Evolutionary conservation across 352 stramenopile genomes (phyloP).

Genomic region (Phytophthora rubi): DNA sequence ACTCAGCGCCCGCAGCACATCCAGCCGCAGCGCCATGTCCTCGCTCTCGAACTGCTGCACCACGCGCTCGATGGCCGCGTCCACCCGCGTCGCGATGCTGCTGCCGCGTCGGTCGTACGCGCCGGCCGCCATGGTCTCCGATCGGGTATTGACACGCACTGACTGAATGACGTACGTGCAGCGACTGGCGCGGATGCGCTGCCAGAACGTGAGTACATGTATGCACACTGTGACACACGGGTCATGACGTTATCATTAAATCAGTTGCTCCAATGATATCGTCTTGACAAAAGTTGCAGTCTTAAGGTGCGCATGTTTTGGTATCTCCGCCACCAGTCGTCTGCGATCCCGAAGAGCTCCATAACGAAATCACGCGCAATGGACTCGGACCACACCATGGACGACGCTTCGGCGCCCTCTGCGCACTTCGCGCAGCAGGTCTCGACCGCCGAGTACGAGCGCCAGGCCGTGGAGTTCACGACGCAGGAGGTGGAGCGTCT

Average conservation of each 20-base stretch:
- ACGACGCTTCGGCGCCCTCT: conserved; percentile 19
- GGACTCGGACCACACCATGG: conserved; percentile 36
- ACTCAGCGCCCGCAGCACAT: conserved; percentile 68
- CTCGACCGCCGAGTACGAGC: conserved; percentile 62
- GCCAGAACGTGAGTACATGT: conserved; percentile 3
- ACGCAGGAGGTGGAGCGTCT: conserved; percentile 65
- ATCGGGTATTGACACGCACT: not conserved
- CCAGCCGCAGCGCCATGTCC: conserved; percentile 68
- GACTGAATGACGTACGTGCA: conserved; percentile 31
- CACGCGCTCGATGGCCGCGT: conserved; percentile 75
- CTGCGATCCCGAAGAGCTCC: not conserved
- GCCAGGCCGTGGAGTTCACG: conserved; percentile 74
- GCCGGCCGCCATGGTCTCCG: conserved; percentile 34
- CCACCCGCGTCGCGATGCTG: conserved; percentile 63
- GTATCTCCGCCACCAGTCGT: conserved; percentile 23
- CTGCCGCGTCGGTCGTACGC: conserved; percentile 60
- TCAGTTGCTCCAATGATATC: too few relatives aligned
- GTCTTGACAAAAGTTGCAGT: not conserved
- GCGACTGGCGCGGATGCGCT: conserved; percentile 18
- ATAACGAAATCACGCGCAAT: conserved; percentile 22
- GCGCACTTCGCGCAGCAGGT: conserved; percentile 46
- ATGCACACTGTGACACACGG: too few relatives aligned
- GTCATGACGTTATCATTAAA: too few relatives aligned
- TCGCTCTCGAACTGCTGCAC: conserved; percentile 76
- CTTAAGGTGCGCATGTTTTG: not conserved